Evolutionary conservation across 2,329 filamentous ascomycete species (phyloP).

Genomic region (Cordyceps fumosorosea): DNA sequence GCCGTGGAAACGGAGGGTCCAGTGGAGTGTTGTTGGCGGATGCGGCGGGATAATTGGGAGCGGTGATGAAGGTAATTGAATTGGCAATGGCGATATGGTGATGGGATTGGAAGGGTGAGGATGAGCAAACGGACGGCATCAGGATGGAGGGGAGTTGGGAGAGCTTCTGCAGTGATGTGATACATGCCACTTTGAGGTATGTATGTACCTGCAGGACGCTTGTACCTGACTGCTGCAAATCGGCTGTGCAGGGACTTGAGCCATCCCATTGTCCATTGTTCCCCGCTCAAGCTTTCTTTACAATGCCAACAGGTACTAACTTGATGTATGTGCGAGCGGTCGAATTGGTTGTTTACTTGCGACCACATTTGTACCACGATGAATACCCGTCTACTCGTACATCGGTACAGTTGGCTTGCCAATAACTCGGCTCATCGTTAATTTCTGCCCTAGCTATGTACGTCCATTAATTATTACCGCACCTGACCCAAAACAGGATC

Average conservation of each 20-base stretch:
- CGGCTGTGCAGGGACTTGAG: not conserved
- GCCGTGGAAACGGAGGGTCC: slow-evolving; percentile 5
- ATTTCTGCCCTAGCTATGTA: slow-evolving; percentile 1
- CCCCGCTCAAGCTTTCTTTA: not conserved
- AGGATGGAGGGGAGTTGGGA: not conserved
- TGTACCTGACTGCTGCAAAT: not conserved
- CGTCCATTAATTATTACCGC: not conserved
- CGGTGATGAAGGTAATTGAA: not conserved
- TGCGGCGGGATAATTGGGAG: not conserved
- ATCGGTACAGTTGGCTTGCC: not conserved
- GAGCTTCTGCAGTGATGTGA: not conserved
- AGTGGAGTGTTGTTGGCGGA: not conserved
- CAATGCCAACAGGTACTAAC: too few species aligned
- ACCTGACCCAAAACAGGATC: not conserved
- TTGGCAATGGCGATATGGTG: too few species aligned
- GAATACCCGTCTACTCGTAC: not conserved
- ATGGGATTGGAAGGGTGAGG: not conserved
- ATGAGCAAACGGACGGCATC: not conserved
- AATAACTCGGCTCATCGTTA: not conserved
- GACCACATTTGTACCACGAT: not conserved
- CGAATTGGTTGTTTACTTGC: not conserved
- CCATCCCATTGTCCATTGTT: not conserved
- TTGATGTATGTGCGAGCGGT: too few species aligned
- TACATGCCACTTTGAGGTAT: not conserved
- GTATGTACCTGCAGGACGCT: not conserved